Base-by-base conservation (phyloP, 2,329 filamentous ascomycete species). In the Zasmidium angulare region DNA sequence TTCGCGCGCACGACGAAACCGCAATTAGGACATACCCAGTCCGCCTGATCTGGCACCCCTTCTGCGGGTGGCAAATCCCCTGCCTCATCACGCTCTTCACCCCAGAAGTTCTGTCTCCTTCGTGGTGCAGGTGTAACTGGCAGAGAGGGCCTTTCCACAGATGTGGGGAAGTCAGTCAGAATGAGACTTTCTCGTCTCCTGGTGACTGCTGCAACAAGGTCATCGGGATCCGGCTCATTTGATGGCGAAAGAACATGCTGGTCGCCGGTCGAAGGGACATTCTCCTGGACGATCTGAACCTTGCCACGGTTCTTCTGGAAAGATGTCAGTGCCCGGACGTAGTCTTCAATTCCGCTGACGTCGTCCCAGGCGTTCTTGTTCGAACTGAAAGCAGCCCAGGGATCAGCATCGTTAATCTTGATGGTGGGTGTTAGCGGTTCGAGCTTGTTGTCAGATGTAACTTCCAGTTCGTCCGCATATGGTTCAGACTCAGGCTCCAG, bases 41-140 rank as follows among this genome's bases (percentile, higher is more conserved):
- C 91, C 73, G 86, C 84, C 82, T 96, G 93, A 75, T 86, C 82
- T 63, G 93, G 92, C 64, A 96, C 92, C 53, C 91, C 93, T 73
- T 90, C 85, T 52, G 93, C 92, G 65, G 81, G 80, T 62, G 91
- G 91, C 66, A 96, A 80, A 69, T 82, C 80, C 63, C 81, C 82
- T 63, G 79, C 76, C 40, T 79, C 79, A 60, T 85, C 79, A 53
- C 81, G 81, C 60, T 84, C 84, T 23, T 79, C 79, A 53, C 84
- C 86, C 88, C 87, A 91, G 73, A 89, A 89, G 53, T 79, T 87
- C 31, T 83, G 80, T 67, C 89, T 82, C 63, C 84, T 84, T 68
- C 93, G 83, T 17, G 92, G 91, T 14, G 91, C 91, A 1, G 93
- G 93, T 10, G 93, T 97, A 36, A 96, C 93, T 3, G 93, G 92